Conservation (phyloP, 805 yeast genomes). For the Candida germanica region DNA sequence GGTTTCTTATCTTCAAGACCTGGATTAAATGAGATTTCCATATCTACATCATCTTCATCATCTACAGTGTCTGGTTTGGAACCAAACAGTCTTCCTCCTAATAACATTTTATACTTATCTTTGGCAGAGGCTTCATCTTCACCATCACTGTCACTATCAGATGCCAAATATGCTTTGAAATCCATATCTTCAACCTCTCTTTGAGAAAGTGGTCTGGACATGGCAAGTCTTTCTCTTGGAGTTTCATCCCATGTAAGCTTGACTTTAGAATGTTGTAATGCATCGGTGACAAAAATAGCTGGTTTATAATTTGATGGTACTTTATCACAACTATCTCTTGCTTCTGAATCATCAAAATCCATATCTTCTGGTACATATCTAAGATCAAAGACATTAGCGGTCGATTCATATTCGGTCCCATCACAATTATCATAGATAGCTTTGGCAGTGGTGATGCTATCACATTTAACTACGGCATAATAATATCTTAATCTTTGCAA, state of each 20-base stretch:
- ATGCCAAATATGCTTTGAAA: constrained; percentile 86
- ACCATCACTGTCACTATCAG: constrained; percentile 28
- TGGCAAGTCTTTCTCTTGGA: constrained; percentile 77
- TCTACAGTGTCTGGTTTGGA: constrained; percentile 27
- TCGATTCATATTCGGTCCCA: constrained; percentile 92
- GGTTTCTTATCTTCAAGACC: constrained; percentile 49
- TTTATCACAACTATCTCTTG: constrained; percentile 68
- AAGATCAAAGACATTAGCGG: constrained; percentile 90
- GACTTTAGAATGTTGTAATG: constrained; percentile 93
- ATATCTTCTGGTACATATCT: constrained; percentile 92
- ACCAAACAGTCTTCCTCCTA: constrained; percentile 41
- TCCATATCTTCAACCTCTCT: constrained; percentile 89
- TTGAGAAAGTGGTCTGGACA: constrained; percentile 79
- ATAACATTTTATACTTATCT: constrained; percentile 61
- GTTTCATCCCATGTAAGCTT: constrained; percentile 98
- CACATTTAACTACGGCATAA: constrained; percentile 88
- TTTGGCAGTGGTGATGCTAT: constrained; percentile 65
- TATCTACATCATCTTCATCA: constrained; percentile 69
- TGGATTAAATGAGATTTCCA: constrained; percentile 95
- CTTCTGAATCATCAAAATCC: constrained; percentile 71
- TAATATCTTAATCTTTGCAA: constrained; percentile 88
- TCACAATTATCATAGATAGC: constrained; percentile 83
- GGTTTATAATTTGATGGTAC: constrained; percentile 83
- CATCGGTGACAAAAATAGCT: constrained; percentile 81
- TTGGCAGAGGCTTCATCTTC: constrained; percentile 31